A percentile compares a stretch with the other conserved stretches of the same genome.
These are phyloP conservation scores for Voacanga thouarsii DNA, from an alignment of 257 asterid genomes.

Conservation along the genomic window DNA sequence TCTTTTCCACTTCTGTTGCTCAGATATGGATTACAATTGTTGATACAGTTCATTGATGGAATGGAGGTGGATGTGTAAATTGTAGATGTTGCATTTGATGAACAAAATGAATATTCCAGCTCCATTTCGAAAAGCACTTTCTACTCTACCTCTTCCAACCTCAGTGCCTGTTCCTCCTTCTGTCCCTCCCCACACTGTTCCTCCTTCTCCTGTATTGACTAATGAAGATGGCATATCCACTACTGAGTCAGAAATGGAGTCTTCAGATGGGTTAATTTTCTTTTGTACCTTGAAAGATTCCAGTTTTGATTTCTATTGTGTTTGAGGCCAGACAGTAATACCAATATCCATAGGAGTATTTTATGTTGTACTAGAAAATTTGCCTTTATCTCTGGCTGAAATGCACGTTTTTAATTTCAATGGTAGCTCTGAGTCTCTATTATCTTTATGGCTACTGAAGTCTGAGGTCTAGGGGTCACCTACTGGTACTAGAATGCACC, in stretches of 20 bases:
- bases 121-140: slow-evolving; percentile 86
- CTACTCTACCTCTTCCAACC: slow-evolving; percentile 82
- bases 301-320: not conserved
- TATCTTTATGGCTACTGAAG: not conserved
- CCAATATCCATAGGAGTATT: not conserved
- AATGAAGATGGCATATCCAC: slow-evolving; percentile 40
- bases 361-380: too few relatives aligned
- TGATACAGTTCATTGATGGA: not conserved
- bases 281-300: not conserved
- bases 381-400: not conserved
- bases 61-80: slow-evolving; percentile 2
- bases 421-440: not conserved
- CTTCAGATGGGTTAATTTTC: slow-evolving; percentile 81
- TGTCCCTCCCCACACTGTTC: slow-evolving; percentile 37
- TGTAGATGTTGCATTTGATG: slow-evolving; percentile 95
- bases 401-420: not conserved
- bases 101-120: slow-evolving; percentile 99
- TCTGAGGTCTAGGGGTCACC: not conserved
- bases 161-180: slow-evolving; percentile 50
- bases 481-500: not conserved
- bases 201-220: slow-evolving; percentile 54
- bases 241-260: slow-evolving; percentile 89
- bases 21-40: not conserved
- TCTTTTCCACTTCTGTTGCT: slow-evolving; percentile 10
- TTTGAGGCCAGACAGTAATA: not conserved